Conservation (phyloP, 2,329 filamentous ascomycete genomes). For the Alternaria atra region DNA sequence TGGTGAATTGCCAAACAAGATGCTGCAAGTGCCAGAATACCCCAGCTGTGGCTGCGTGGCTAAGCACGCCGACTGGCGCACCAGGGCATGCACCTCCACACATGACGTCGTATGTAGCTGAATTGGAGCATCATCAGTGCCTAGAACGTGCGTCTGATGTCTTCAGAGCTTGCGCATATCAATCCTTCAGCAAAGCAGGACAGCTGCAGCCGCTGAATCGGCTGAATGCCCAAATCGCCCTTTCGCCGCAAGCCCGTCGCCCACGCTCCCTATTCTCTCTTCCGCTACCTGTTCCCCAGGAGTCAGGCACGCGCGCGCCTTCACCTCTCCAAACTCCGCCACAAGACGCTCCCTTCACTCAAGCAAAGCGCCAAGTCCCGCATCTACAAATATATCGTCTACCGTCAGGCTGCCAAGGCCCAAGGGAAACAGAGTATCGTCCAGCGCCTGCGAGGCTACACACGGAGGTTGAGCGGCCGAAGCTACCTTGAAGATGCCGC, state of each 20-base stretch:
- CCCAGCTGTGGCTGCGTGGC: constrained; percentile 12
- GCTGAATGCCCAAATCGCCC: constrained; percentile 47
- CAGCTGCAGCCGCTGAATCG: constrained; percentile 20
- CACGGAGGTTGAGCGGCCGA: constrained; percentile 40
- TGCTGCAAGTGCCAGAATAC: neutral
- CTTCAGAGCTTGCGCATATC: constrained; percentile 14
- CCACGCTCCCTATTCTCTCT: constrained; percentile 52
- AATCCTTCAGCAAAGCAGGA: constrained; percentile 14
- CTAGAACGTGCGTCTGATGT: constrained; percentile 10
- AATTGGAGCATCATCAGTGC: constrained; percentile 18
- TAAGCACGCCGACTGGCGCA: constrained; percentile 7
- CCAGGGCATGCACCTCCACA: constrained; percentile 11
- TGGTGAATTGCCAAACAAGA: neutral
- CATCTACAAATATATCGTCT: constrained; percentile 77
- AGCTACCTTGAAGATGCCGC: constrained; percentile 47
- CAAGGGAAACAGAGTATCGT: constrained; percentile 37
- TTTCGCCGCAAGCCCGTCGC: constrained; percentile 43
- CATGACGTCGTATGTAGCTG: constrained; percentile 29
- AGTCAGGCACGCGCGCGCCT: constrained; percentile 69
- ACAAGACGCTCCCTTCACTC: constrained; percentile 76
- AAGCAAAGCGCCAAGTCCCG: constrained; percentile 77
- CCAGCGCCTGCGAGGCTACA: constrained; percentile 45
- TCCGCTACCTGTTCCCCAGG: constrained; percentile 76
- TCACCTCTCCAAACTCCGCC: constrained; percentile 73
- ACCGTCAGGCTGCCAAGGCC: constrained; percentile 61